A percentile compares a stretch with the other conserved stretches of the same genome.
Conservation (phyloP, 2,329 filamentous ascomycete genomes). For the Dothistroma pini region DNA sequence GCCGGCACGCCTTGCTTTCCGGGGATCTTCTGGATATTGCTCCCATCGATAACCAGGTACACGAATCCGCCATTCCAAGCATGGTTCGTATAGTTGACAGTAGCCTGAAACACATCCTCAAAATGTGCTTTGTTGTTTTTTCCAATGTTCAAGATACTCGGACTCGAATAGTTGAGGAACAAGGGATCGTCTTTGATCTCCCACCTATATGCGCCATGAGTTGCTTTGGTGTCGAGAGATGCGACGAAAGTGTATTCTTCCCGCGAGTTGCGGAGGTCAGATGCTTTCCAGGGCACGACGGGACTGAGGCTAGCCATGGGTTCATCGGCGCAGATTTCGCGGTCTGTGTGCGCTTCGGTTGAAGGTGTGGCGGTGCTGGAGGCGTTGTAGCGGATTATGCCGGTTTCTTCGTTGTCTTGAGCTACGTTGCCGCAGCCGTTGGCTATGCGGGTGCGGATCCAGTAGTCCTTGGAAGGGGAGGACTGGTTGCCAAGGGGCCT, state of each 20-base stretch:
- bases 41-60: slow-evolving; percentile 30
- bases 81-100: slow-evolving; percentile 17
- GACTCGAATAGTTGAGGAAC: slow-evolving; percentile 28
- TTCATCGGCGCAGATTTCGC: slow-evolving; percentile 30
- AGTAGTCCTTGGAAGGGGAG: slow-evolving; percentile 24
- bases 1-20: slow-evolving; percentile 17
- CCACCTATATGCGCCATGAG: slow-evolving; percentile 25
- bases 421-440: slow-evolving; percentile 30
- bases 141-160: slow-evolving; percentile 30
- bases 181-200: slow-evolving; percentile 27
- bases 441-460: slow-evolving; percentile 27
- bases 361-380: slow-evolving; percentile 15
- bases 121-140: slow-evolving; percentile 21
- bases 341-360: slow-evolving; percentile 17
- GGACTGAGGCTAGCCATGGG: slow-evolving; percentile 25
- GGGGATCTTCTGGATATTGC: slow-evolving; percentile 14
- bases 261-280: slow-evolving; percentile 15
- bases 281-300: slow-evolving; percentile 29
- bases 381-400: slow-evolving; percentile 26
- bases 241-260: slow-evolving; percentile 26
- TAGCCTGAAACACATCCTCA: slow-evolving; percentile 4
- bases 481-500: slow-evolving; percentile 15
- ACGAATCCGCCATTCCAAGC: slow-evolving; percentile 26
- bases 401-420: slow-evolving; percentile 27
- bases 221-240: slow-evolving; percentile 11